phyloP scores from a whole-genome alignment of 306 rosid species.

The Sphenostylis stenocarpa region DNA sequence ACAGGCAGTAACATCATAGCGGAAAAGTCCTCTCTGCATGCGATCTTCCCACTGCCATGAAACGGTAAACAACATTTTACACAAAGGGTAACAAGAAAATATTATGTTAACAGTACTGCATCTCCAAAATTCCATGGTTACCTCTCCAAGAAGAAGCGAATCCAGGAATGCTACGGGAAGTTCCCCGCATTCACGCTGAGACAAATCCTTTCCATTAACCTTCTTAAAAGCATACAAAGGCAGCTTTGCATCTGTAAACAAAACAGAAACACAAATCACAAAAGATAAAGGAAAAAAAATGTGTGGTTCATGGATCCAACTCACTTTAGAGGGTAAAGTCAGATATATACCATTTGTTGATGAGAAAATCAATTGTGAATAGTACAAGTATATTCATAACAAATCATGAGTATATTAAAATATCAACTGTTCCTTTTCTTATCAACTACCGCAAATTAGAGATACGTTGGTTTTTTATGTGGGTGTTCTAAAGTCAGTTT shows the following conservation, averaged over 20 bases:
- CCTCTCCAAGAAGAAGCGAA: constrained; percentile 92
- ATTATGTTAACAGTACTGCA: neutral
- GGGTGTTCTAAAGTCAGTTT: too few species aligned
- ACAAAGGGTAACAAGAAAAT: neutral
- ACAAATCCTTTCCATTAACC: constrained; percentile 33
- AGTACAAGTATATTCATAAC: neutral
- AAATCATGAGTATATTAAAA: neutral
- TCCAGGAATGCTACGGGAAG: constrained; percentile 80
- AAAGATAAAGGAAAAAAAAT: neutral
- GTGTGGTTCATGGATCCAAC: neutral
- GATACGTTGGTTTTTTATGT: too few species aligned
- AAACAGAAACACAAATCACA: constrained; percentile 4
- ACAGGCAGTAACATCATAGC: constrained; percentile 92
- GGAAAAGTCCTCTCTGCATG: constrained; percentile 86
- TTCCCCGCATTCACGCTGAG: constrained; percentile 39
- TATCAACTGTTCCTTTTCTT: neutral
- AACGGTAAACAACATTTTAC: constrained; percentile 19
- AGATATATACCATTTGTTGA: neutral
- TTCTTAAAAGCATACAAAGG: constrained; percentile 86
- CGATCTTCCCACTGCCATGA: constrained; percentile 90
- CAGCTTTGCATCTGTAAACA: constrained; percentile 68
- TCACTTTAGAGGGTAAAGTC: neutral
- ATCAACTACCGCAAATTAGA: too few species aligned
- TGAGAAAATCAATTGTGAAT: neutral
- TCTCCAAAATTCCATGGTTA: constrained; percentile 1